Conservation (phyloP, 2,329 filamentous ascomycete genomes). For the Monilinia aucupariae region DNA sequence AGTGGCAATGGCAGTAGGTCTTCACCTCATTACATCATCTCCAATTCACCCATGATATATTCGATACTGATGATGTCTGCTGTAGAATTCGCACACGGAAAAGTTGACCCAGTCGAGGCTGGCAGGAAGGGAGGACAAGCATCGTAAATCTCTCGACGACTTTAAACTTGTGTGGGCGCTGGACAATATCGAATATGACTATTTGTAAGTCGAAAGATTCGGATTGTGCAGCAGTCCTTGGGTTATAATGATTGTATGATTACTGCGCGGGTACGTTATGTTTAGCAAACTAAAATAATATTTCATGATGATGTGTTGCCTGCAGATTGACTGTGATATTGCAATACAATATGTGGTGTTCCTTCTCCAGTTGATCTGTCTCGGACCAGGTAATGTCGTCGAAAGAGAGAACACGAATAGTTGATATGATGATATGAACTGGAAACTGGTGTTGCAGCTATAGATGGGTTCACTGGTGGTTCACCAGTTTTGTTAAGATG, state of each 20-base stretch:
- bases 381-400: neutral
- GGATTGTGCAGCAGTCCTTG: neutral
- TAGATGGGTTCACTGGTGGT: too few species aligned
- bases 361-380: neutral
- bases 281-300: neutral
- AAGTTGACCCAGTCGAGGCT: slow-evolving; percentile 40
- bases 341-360: neutral
- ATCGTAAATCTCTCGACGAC: neutral
- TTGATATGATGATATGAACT: too few species aligned
- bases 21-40: neutral
- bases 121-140: slow-evolving; percentile 38
- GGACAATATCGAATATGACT: neutral
- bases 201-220: neutral
- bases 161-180: neutral
- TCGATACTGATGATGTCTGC: neutral
- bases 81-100: slow-evolving; percentile 38
- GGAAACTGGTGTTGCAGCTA: too few species aligned
- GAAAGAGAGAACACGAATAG: too few species aligned
- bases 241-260: neutral
- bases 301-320: neutral
- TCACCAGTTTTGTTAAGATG: too few species aligned
- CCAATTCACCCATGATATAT: neutral
- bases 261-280: neutral
- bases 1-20: neutral
- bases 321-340: neutral